Base-by-base conservation (phyloP, 2,329 filamentous ascomycete species). In the Pseudopyricularia javanii region DNA sequence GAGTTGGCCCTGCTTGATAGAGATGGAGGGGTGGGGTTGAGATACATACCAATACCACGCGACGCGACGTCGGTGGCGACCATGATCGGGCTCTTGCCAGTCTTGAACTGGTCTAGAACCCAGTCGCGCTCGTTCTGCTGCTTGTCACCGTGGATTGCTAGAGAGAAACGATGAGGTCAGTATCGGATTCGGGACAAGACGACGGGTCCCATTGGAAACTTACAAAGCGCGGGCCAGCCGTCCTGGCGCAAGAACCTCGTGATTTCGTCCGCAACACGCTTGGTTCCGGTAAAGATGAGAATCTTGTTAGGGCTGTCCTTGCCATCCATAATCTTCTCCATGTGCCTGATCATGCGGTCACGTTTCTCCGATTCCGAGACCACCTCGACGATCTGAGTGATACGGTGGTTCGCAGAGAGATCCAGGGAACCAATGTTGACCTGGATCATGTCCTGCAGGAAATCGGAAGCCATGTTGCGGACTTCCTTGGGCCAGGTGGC, bases 21-120 rank as follows among this genome's bases (percentile, higher is more conserved):
- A 64, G 58, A 54, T 58, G 60, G 57, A 50, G 55, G 55, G 59
- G 61, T 63, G 62, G 58, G 57, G 59, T 63, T 64, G 65, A 59
- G 64, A 82, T 86, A 91, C 90, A 95, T 94, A 96, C 93, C 93
- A 75, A 98, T 96, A 89, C 93, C 93, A 91, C 93, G 93, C 68
- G 93, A 97, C 75, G 93, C 93, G 74, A 98, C 93, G 68, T 97
- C 93, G 61, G 93, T 98, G 75, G 93, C 93, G 76, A 98, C 93
- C 91, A 98, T 95, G 83, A 98, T 95, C 68, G 93, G 93, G 76
- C 90, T 95, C 80, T 97, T 96, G 74, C 90, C 91, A 60, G 88
- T 88, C 84, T 97, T 98, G 83, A 98, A 98, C 72, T 97, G 91
- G 72, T 97, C 94, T 68, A 98, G 79, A 64, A 97, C 93, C 90